A percentile compares a stretch with the other conserved stretches of the same genome.
phyloP scores from a whole-genome alignment of 2,329 filamentous ascomycete species.

The Fusarium zealandicum region DNA sequence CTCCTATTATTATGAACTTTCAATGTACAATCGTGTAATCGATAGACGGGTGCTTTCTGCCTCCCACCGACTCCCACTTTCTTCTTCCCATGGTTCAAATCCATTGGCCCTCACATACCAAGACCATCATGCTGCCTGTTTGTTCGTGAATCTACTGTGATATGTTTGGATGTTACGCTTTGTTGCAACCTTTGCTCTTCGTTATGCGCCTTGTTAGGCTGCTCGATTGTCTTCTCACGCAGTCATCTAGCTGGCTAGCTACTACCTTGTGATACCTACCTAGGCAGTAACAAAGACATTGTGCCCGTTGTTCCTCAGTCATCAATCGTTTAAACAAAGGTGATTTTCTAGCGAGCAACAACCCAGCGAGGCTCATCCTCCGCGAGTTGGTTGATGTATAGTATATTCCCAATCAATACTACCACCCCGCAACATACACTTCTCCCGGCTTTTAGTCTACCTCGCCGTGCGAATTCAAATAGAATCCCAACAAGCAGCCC shows the following conservation, averaged over 20 bases:
- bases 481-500: conserved; percentile 14
- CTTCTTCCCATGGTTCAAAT: conserved; percentile 3
- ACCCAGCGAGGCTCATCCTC: too few species aligned
- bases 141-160: conserved; percentile 10
- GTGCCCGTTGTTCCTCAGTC: too few species aligned
- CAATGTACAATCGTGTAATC: conserved; percentile 36
- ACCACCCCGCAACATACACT: conserved; percentile 22
- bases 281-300: too few species aligned
- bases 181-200: too few species aligned
- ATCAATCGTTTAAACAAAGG: too few species aligned
- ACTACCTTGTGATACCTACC: too few species aligned
- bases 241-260: too few species aligned
- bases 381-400: conserved; percentile 7
- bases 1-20: conserved; percentile 3
- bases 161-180: too few species aligned
- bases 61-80: conserved; percentile 4
- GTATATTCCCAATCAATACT: conserved; percentile 20
- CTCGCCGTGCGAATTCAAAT: conserved; percentile 4
- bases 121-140: not conserved
- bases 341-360: too few species aligned
- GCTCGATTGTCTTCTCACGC: too few species aligned
- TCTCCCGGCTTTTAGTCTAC: conserved; percentile 13
- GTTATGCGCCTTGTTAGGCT: too few species aligned
- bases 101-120: not conserved
- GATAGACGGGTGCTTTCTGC: conserved; percentile 27